phyloP scores from a whole-genome alignment of 2,329 filamentous ascomycete genomes.

The Xylogone sp. region DNA sequence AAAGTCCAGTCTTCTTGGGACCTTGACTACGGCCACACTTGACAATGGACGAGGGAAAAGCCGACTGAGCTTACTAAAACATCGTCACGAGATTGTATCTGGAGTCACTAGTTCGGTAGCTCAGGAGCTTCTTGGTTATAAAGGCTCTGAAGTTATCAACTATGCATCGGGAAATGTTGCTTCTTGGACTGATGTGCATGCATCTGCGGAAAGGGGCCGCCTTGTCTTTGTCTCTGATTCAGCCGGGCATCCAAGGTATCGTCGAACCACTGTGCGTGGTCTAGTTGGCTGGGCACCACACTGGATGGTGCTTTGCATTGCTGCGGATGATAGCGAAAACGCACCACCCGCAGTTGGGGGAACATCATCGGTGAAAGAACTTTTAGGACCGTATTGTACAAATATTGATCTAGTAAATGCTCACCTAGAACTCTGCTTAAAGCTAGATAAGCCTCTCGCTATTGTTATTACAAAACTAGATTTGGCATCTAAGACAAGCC shows the following conservation, averaged over 20 bases:
- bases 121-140: slow-evolving; percentile 89
- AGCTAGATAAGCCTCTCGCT: slow-evolving; percentile 71
- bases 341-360: slow-evolving; percentile 24
- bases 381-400: slow-evolving; percentile 44
- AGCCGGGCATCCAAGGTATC: slow-evolving; percentile 84
- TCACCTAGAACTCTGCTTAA: slow-evolving; percentile 81
- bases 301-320: slow-evolving; percentile 85
- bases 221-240: slow-evolving; percentile 89
- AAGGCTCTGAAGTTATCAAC: slow-evolving; percentile 62
- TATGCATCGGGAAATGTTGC: slow-evolving; percentile 84
- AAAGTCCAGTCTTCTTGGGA: slow-evolving; percentile 88
- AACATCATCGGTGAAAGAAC: slow-evolving; percentile 48
- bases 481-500: slow-evolving; percentile 67
- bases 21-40: slow-evolving; percentile 78
- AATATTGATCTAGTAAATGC: slow-evolving; percentile 71
- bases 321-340: slow-evolving; percentile 66
- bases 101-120: slow-evolving; percentile 93
- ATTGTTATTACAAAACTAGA: slow-evolving; percentile 91
- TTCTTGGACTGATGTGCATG: slow-evolving; percentile 93
- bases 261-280: slow-evolving; percentile 82
- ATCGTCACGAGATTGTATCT: slow-evolving; percentile 87
- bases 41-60: slow-evolving; percentile 93
- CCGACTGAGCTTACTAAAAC: slow-evolving; percentile 81
- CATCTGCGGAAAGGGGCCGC: slow-evolving; percentile 66
- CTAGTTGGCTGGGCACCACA: slow-evolving; percentile 96